Evolutionary conservation across 805 yeast genomes (phyloP).

Genomic region (Blastobotrys mokoenaii): DNA sequence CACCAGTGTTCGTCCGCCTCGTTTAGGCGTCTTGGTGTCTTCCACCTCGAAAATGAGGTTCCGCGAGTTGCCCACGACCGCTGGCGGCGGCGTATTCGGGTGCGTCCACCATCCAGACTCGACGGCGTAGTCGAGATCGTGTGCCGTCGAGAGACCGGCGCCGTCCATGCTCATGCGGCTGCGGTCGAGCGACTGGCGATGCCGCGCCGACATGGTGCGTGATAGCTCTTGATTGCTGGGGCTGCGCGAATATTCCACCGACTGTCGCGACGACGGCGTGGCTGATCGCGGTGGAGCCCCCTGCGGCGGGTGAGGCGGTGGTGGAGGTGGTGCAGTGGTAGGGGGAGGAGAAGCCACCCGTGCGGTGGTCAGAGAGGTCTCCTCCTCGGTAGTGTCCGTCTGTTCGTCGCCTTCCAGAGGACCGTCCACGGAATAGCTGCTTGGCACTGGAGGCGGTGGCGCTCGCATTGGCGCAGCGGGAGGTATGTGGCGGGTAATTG

Average conservation of each 20-base stretch:
- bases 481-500: slow-evolving; percentile 6
- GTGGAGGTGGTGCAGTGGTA: slow-evolving; percentile 14
- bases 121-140: slow-evolving; percentile 29
- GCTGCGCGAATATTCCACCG: neutral
- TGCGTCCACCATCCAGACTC: slow-evolving; percentile 60
- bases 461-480: slow-evolving; percentile 13
- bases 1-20: slow-evolving; percentile 44
- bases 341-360: slow-evolving; percentile 6
- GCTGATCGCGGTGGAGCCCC: slow-evolving; percentile 17
- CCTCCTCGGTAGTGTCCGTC: slow-evolving; percentile 1
- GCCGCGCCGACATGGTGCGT: too few relatives aligned
- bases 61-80: slow-evolving; percentile 35
- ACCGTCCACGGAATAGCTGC: neutral
- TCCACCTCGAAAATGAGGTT: slow-evolving; percentile 63
- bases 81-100: slow-evolving; percentile 47
- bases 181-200: slow-evolving; percentile 19
- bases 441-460: slow-evolving; percentile 9
- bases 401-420: neutral
- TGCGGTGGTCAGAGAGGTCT: neutral
- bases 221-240: neutral
- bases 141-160: slow-evolving; percentile 16
- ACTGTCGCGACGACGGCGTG: slow-evolving; percentile 22
- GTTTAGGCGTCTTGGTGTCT: slow-evolving; percentile 42
- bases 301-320: slow-evolving; percentile 8
- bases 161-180: slow-evolving; percentile 9